Evolutionary conservation across 2,329 filamentous ascomycete species (phyloP).

Genomic region (Fusarium falciforme): DNA sequence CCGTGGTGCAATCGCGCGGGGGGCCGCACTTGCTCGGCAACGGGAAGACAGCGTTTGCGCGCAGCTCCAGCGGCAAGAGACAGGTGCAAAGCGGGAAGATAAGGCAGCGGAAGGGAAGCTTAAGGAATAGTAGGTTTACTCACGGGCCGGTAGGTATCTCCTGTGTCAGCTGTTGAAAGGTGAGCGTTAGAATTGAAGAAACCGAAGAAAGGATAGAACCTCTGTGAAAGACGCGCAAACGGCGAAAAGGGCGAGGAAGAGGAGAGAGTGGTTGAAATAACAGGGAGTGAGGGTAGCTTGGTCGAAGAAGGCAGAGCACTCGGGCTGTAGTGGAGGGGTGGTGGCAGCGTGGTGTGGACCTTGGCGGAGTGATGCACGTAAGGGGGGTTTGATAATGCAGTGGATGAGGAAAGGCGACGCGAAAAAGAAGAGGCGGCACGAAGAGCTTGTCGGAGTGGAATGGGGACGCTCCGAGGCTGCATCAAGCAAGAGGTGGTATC

Average conservation of each 20-base stretch:
- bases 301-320: conserved; percentile 35
- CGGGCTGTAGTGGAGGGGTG: conserved; percentile 50
- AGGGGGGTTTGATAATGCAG: conserved; percentile 53
- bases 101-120: conserved; percentile 1
- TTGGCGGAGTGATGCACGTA: conserved; percentile 60
- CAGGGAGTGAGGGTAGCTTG: conserved; percentile 46
- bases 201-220: conserved; percentile 37
- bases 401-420: conserved; percentile 47
- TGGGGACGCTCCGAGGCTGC: conserved; percentile 48
- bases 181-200: conserved; percentile 43
- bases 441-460: conserved; percentile 45
- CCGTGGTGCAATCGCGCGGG: conserved; percentile 35
- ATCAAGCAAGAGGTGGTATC: conserved; percentile 50
- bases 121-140: conserved; percentile 49
- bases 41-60: conserved; percentile 26
- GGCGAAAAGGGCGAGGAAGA: conserved; percentile 41
- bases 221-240: conserved; percentile 40
- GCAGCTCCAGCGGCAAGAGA: conserved; percentile 7
- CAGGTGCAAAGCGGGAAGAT: conserved; percentile 14
- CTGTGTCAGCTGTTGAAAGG: conserved; percentile 67
- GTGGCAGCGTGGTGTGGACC: conserved; percentile 55
- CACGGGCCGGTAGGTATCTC: conserved; percentile 71
- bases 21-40: conserved; percentile 31
- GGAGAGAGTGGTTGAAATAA: conserved; percentile 48
- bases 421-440: conserved; percentile 45